phyloP scores from a whole-genome alignment of 169 alveolate genomes.

The Plasmodium vivax region DNA sequence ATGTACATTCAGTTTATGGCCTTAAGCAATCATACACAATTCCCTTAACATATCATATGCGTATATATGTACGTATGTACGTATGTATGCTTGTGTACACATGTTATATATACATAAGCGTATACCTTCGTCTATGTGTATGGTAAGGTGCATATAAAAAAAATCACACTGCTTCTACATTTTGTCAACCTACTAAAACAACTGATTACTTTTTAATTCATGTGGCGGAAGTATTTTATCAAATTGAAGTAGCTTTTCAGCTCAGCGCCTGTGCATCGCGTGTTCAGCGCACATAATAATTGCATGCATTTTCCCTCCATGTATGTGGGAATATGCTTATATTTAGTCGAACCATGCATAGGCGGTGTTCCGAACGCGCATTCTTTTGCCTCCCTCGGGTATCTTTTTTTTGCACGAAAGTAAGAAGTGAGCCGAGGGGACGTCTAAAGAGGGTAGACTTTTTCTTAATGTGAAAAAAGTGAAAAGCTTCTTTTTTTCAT shows the following conservation, averaged over 20 bases:
- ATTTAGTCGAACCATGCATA: not conserved
- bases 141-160: not conserved
- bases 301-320: not conserved
- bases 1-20: not conserved
- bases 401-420: not conserved
- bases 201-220: not conserved
- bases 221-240: not conserved
- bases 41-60: not conserved
- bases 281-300: not conserved
- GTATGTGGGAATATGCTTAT: not conserved
- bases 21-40: not conserved
- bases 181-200: slow-evolving; percentile 4
- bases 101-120: not conserved
- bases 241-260: not conserved
- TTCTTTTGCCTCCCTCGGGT: not conserved
- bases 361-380: not conserved
- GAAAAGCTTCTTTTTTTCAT: not conserved
- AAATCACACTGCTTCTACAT: not conserved
- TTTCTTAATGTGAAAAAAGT: not conserved
- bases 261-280: not conserved
- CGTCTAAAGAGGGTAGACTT: not conserved
- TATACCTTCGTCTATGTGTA: not conserved
- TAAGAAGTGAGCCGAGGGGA: not conserved
- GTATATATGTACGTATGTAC: not conserved
- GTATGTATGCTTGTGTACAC: not conserved